A percentile compares a stretch with the other conserved stretches of the same genome.
These are phyloP conservation scores for Fusarium coffeatum DNA, from an alignment of 2,329 filamentous ascomycete species.

Conservation along the genomic window DNA sequence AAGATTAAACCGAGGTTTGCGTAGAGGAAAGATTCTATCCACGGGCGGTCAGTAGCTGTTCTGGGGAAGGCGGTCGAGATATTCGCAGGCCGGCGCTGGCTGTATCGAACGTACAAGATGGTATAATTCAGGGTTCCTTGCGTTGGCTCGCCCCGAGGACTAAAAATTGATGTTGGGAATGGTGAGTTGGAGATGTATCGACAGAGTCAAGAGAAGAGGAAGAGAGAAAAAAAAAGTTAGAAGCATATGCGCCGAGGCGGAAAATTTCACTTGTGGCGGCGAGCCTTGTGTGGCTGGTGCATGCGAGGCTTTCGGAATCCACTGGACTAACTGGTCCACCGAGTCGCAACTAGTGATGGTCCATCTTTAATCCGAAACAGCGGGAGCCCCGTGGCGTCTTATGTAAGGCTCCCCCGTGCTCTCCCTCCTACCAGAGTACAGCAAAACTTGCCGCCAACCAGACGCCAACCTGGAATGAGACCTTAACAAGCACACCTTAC, in stretches of 20 bases:
- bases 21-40: constrained; percentile 22
- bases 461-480: constrained; percentile 54
- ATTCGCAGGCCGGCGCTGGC: background rate
- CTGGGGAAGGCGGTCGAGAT: background rate
- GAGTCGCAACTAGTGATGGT: background rate
- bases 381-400: constrained; percentile 37
- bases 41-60: constrained; percentile 26
- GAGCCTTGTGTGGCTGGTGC: constrained; percentile 35
- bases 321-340: background rate
- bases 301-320: constrained; percentile 12
- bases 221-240: constrained; percentile 36
- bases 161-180: constrained; percentile 28
- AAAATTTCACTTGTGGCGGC: constrained; percentile 43
- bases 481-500: constrained; percentile 52
- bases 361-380: constrained; percentile 40
- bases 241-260: constrained; percentile 33
- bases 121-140: constrained; percentile 66
- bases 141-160: constrained; percentile 68
- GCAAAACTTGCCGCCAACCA: constrained; percentile 58
- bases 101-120: constrained; percentile 22
- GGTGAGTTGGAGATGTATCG: constrained; percentile 30
- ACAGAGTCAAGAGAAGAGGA: constrained; percentile 28
- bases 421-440: constrained; percentile 46
- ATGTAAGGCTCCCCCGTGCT: constrained; percentile 49
- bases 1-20: constrained; percentile 32